Evolutionary conservation across 2,329 filamentous ascomycete species (phyloP).

Genomic region (Davidsoniella australis): DNA sequence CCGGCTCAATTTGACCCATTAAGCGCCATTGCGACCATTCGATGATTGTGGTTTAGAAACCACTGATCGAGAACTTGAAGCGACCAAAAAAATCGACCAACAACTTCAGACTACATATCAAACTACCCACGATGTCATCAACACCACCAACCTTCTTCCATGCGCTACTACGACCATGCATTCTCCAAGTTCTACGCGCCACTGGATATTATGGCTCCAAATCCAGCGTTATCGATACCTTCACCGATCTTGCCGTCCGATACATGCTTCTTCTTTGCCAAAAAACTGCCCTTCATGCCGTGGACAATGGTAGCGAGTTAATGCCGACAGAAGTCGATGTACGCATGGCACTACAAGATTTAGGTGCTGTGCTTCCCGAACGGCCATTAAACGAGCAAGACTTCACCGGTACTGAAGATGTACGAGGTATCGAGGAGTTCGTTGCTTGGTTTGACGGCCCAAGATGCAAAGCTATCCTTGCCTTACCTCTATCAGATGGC

Average conservation of each 20-base stretch:
- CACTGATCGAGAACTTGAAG: too few species aligned
- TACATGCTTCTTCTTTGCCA: constrained; percentile 64
- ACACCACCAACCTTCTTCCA: constrained; percentile 38
- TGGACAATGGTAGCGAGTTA: constrained; percentile 45
- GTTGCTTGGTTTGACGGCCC: constrained; percentile 61
- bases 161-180: constrained; percentile 67
- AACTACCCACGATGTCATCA: constrained; percentile 25
- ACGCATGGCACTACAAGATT: constrained; percentile 69
- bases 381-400: constrained; percentile 49
- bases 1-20: too few species aligned
- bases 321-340: constrained; percentile 49
- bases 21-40: too few species aligned
- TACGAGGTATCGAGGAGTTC: constrained; percentile 61
- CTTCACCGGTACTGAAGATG: constrained; percentile 58
- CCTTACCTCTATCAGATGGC: constrained; percentile 59
- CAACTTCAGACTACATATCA: too few species aligned
- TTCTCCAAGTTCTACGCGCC: constrained; percentile 82
- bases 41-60: too few species aligned
- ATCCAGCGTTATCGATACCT: constrained; percentile 65
- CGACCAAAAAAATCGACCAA: too few species aligned
- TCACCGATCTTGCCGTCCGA: constrained; percentile 73
- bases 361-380: constrained; percentile 56
- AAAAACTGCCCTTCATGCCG: constrained; percentile 53
- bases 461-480: constrained; percentile 61
- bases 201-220: constrained; percentile 75